Evolutionary conservation across 495 filamentous ascomycete genomes (phyloP).

Genomic region (Penicillium bovifimosum): DNA sequence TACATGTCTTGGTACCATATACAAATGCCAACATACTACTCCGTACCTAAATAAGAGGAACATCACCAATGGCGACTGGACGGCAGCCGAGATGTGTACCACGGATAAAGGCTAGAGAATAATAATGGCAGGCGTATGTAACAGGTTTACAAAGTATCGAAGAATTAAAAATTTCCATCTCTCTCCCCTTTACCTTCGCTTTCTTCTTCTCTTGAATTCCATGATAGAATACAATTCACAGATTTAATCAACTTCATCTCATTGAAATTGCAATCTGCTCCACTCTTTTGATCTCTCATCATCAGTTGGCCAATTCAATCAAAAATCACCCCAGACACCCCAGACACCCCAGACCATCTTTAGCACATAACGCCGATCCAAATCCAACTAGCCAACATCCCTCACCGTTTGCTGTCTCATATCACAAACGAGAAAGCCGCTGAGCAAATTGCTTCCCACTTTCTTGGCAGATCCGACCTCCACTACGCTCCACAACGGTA

Average conservation of each 20-base stretch:
- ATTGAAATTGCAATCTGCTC: not conserved
- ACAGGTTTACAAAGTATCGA: no score
- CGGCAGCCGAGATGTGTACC: slow-evolving; percentile 8
- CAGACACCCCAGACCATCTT: no score
- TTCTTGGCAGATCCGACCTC: slow-evolving; percentile 37
- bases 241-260: not conserved
- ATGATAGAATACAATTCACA: not conserved
- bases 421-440: slow-evolving; percentile 4
- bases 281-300: not conserved
- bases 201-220: not conserved
- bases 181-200: no score
- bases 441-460: slow-evolving; percentile 11
- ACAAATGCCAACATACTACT: no score
- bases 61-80: slow-evolving; percentile 14
- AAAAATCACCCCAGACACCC: no score
- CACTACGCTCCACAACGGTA: slow-evolving; percentile 33
- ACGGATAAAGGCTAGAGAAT: no score
- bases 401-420: not conserved
- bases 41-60: no score
- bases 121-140: no score
- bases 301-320: not conserved
- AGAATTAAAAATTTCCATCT: no score
- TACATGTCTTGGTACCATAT: no score
- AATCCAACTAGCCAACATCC: not conserved
- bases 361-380: not conserved